Evolutionary conservation across 768 basidiomycete species (phyloP), one percentile per base, ranked within the genome.

Genomic region (Rhodotorula graminis): DNA sequence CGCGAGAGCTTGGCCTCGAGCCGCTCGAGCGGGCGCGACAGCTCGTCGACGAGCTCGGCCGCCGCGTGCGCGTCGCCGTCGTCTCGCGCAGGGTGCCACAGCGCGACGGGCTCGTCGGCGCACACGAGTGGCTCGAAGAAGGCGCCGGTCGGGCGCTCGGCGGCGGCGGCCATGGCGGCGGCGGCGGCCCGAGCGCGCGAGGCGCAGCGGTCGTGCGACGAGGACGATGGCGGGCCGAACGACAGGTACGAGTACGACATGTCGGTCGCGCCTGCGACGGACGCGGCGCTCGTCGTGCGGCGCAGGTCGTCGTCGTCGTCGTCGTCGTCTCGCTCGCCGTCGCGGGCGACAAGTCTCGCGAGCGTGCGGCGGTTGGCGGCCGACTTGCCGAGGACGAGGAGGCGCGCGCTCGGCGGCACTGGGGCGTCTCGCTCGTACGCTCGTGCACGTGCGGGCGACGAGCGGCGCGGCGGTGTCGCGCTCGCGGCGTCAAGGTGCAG

Each of bases 301-400:
- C 16, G 46, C 23, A 27, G n/a, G 37, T 68, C 67, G 4, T 66
- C 52, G 46, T 73, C 72, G 42, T 37, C 27, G 3, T 37, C 37
- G 37, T 37, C 37, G 37, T 37, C 37, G 37, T 73, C 72, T 31
- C 33, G 27, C 5, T 37, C 37, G 37, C 9, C 37, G 37, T 73
- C 72, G 42, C 33, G 27, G 3, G 67, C 31, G 46, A 73, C 53
- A 2, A 73, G 61, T 1, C 53, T 60, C 14, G 67, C 53, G 4
- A 73, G 67, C 4, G 68, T 63, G 21, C 19, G 31, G 19, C 72
- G 67, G n/a, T 73, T 64, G 16, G 69, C 64, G 1, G 37, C 49
- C 12, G 72, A 40, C 53, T 63, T 65, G 46, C 72, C 72, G 4
- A 73, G 44, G 21, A 73, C 60, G 47, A 73, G 67, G 8, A 73